Base-by-base conservation (phyloP, 129 eudicot genomes). In the Artemisia tridentata region DNA sequence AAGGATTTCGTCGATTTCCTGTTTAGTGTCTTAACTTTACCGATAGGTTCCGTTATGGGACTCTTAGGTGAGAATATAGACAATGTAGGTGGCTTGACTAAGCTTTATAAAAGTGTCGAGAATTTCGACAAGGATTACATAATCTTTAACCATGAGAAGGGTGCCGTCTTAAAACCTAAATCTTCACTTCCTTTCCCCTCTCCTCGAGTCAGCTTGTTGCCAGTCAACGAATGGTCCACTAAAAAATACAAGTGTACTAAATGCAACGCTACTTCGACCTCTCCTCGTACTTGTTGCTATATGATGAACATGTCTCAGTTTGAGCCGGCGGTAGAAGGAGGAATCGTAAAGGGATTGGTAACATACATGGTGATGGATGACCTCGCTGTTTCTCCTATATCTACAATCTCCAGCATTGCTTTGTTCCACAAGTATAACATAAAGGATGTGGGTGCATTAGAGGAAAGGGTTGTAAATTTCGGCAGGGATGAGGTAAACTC, bases 281-380 rank as follows among this genome's bases (percentile, higher is more conserved):
- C 7, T 51, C 2, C 56, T 51, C 57, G 20, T 52, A 0, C 10
- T 52, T 52, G 57, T 52, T 14, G 34, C 27, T 11, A 3, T 23
- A 15, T 11, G n/a, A n/a, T n/a, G 23, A 1, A 0, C 6, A 21
- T 20, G n/a, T 2, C 56, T 16, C 41, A 1, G 21, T 0, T 10
- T 10, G 12, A 17, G n/a, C n/a, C n/a, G n/a, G n/a, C n/a, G 15
- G 61, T 7, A 12, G 16, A 11, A 13, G 19, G 15, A 60, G 65
- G 65, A 11, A 53, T 69, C 0, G 74, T 69, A 3, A 54, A 69
- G 52, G 67, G 48, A n/a, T 6, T 15, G 48, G 75, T 71, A 25
- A 71, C 58, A 15, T 71, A 71, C 43, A 57, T 71, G 57, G 75
- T 71, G 55, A 43, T 45, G 56, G 75, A 71, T 71, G 46, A 71